Conservation (phyloP, 2,329 filamentous ascomycete species). For the Diaporthe velutina region DNA sequence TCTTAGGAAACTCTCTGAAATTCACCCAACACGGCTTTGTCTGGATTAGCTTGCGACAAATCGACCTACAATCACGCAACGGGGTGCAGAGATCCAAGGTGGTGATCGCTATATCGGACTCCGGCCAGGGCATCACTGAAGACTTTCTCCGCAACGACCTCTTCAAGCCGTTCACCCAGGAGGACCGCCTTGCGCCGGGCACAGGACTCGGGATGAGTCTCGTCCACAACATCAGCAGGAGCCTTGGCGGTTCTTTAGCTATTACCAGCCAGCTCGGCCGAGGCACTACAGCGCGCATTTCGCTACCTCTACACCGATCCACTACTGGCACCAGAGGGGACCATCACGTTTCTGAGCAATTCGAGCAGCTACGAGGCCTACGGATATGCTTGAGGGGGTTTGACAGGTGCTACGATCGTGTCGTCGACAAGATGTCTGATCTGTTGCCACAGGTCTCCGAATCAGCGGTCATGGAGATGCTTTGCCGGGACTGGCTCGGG, state of each 20-base stretch:
- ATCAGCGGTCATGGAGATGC: slow-evolving; percentile 28
- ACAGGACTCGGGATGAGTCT: slow-evolving; percentile 76
- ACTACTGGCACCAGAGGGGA: neutral
- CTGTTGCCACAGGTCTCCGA: neutral
- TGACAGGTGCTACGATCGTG: slow-evolving; percentile 3
- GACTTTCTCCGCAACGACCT: slow-evolving; percentile 72
- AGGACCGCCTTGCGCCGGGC: slow-evolving; percentile 70
- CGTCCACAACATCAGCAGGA: slow-evolving; percentile 70
- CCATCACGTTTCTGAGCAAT: neutral
- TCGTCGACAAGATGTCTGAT: slow-evolving; percentile 10
- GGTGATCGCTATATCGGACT: slow-evolving; percentile 68
- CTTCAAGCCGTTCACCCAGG: slow-evolving; percentile 75
- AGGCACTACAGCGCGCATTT: slow-evolving; percentile 47
- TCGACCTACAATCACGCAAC: neutral
- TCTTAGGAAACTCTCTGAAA: slow-evolving; percentile 67
- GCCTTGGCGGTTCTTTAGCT: slow-evolving; percentile 69
- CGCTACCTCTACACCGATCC: slow-evolving; percentile 37
- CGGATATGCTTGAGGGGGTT: slow-evolving; percentile 19
- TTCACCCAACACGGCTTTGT: slow-evolving; percentile 55
- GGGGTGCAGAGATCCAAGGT: slow-evolving; percentile 41
- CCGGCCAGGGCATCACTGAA: slow-evolving; percentile 74
- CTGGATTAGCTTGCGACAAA: slow-evolving; percentile 40
- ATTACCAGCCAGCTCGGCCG: slow-evolving; percentile 61
- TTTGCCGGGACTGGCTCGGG: slow-evolving; percentile 32
- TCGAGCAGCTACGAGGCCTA: slow-evolving; percentile 6